phyloP scores from a whole-genome alignment of 305 asterid species.

The Ilex paraguariensis region DNA sequence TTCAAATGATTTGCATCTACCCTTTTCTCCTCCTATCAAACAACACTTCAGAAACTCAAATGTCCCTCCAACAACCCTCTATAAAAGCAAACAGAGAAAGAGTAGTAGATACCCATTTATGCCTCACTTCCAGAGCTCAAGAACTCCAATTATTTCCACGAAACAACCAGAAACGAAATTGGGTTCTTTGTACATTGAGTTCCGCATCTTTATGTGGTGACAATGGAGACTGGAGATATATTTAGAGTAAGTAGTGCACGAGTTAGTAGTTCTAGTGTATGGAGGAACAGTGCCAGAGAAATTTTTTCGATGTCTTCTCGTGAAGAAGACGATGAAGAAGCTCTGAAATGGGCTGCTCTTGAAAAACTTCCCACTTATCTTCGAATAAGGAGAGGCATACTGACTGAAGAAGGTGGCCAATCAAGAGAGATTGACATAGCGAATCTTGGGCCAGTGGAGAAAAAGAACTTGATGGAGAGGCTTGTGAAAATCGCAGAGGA shows the following conservation, averaged over 20 bases:
- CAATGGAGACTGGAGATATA: conserved; percentile 11
- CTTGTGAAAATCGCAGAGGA: conserved; percentile 19
- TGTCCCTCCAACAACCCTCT: no score
- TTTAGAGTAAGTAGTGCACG: conserved; percentile 9
- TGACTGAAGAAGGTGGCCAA: conserved; percentile 12
- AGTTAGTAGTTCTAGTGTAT: conserved; percentile 10
- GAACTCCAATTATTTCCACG: no score
- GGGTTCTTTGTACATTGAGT: background rate
- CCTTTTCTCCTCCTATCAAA: no score
- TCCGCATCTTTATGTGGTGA: background rate
- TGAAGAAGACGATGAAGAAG: conserved; percentile 30
- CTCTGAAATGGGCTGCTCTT: conserved; percentile 34
- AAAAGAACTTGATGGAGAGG: conserved; percentile 15
- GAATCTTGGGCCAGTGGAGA: conserved; percentile 17
- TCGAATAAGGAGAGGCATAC: conserved; percentile 16
- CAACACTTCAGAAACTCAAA: no score
- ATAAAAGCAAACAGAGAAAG: no score
- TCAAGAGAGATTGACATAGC: conserved; percentile 26
- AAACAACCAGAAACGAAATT: no score
- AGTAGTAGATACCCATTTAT: no score
- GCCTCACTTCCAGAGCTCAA: no score
- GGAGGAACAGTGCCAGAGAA: conserved; percentile 20
- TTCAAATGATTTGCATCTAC: no score
- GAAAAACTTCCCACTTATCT: conserved; percentile 29
- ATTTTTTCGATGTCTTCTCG: conserved; percentile 23